Conservation (phyloP, 352 stramenopile genomes). For the Phytophthora melonis region DNA sequence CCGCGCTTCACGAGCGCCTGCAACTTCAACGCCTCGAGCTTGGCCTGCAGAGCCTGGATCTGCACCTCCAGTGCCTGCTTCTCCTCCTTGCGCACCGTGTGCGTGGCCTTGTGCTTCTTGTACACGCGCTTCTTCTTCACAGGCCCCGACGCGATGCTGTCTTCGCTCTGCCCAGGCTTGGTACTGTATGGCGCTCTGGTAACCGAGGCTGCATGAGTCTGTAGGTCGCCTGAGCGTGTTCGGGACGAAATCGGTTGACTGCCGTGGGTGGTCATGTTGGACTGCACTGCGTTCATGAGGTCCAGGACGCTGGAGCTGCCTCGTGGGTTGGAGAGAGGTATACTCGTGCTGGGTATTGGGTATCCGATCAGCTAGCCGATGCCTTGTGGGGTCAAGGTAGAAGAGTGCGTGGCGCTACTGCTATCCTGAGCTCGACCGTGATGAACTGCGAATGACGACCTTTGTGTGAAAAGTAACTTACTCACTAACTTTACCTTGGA, state of each 20-base stretch:
- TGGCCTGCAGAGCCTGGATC: conserved; percentile 20
- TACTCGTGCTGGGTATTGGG: conserved; percentile 8
- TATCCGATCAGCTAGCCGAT: background rate
- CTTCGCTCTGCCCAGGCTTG: conserved; percentile 1
- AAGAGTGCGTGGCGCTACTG: background rate
- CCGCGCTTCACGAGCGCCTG: conserved; percentile 23
- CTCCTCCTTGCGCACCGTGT: conserved; percentile 38
- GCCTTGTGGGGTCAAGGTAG: background rate
- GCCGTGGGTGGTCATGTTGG: background rate
- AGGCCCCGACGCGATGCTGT: background rate
- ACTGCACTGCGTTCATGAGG: conserved; percentile 13
- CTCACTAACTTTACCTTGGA: conserved; percentile 4
- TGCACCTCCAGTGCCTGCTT: conserved; percentile 28
- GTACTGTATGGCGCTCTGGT: background rate
- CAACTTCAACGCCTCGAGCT: conserved; percentile 39
- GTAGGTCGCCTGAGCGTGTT: conserved; percentile 2
- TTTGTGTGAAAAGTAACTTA: background rate
- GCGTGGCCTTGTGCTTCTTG: conserved; percentile 35
- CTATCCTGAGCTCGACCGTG: background rate
- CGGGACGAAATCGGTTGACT: background rate
- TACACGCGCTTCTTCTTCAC: conserved; percentile 31
- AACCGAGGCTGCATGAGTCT: background rate
- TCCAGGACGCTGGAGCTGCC: conserved; percentile 8
- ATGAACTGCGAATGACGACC: conserved; percentile 22
- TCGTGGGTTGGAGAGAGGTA: background rate